Conservation (phyloP, 2,329 filamentous ascomycete genomes). For the Zymoseptoria passerinii region DNA sequence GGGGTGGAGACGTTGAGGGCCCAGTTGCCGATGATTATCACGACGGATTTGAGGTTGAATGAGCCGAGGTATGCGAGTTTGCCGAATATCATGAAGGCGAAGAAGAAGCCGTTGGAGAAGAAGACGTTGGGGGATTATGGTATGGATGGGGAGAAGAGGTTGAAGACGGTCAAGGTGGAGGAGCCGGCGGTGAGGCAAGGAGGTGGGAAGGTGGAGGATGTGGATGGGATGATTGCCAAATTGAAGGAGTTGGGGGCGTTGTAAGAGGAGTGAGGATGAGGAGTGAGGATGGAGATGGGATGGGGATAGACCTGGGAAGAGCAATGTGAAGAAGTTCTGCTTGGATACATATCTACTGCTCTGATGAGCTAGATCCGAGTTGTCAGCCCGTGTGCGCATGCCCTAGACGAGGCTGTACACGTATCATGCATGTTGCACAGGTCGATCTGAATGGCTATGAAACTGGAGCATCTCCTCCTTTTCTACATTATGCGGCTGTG, state of each 20-base stretch:
- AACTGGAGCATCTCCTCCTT: no score
- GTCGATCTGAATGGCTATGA: no score
- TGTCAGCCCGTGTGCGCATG: no score
- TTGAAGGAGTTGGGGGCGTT: constrained; percentile 93
- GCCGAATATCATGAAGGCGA: constrained; percentile 99
- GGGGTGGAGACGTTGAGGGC: constrained; percentile 82
- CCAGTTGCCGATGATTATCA: constrained; percentile 86
- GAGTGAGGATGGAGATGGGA: no score
- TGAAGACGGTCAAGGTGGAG: constrained; percentile 85
- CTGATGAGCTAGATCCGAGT: no score
- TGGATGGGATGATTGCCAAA: constrained; percentile 87
- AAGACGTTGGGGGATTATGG: constrained; percentile 76
- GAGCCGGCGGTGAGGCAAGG: constrained; percentile 84
- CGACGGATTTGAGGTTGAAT: constrained; percentile 88
- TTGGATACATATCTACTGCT: no score
- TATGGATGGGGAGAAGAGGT: constrained; percentile 61
- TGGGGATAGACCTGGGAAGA: not conserved
- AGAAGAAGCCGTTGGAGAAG: constrained; percentile 99
- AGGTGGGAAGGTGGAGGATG: constrained; percentile 94
- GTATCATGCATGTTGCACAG: no score
- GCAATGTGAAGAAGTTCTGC: not conserved
- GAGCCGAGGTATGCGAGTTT: constrained; percentile 90
- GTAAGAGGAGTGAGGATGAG: constrained; percentile 36
- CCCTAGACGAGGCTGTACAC: no score
- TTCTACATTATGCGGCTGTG: no score